Evolutionary conservation across 306 rosid genomes (phyloP), one percentile per base, ranked within the genome.

Genomic region (Astragalus membranaceus): DNA sequence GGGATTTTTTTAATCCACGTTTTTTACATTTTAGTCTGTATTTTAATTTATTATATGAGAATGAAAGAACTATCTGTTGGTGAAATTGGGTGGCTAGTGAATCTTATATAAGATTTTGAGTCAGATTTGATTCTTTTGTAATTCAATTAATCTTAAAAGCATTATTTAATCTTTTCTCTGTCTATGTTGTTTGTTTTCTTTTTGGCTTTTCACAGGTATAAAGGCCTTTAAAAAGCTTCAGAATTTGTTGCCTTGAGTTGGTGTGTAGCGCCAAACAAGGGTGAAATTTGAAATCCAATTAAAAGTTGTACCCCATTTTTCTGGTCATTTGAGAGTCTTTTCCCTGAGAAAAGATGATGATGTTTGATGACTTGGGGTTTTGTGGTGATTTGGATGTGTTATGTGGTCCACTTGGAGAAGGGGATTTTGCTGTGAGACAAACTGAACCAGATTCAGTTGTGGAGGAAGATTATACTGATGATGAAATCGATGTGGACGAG

Each of bases 401-500:
- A 2, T 80, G 85, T 30, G 88, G 70, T 49, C 35, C 91, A 14
- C 80, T 75, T 23, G 85, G 75, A 11, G 90, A 82, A 32, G 84
- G 84, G 43, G 90, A 85, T 63, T 12, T 55, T 41, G 48, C 75
- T 16, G 72, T 81, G 41, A 83, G 73, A 39, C 84, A 74, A 67
- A 20, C 63, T 1, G 89, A 83, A 50, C 79, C 85, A 1, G 93
- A 91, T 42, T 82, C 77, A 5, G 78, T 48, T 0, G 83, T 73
- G 0, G 93, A 85, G 17, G 97, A 88, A 53, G 93, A 88, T 71
- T 84, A 79, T 5, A 82, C 82, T 33, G 89, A 85, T 61, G 90
- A 89, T 5, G 97, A 92, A 57, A 64, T 81, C 0, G 94, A 85
- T 17, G 71, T 70, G 41, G 90, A 87, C 35, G 92, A 92, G 80